phyloP scores from a whole-genome alignment of 2,329 filamentous ascomycete species.

The Knoxdaviesia capensis region DNA sequence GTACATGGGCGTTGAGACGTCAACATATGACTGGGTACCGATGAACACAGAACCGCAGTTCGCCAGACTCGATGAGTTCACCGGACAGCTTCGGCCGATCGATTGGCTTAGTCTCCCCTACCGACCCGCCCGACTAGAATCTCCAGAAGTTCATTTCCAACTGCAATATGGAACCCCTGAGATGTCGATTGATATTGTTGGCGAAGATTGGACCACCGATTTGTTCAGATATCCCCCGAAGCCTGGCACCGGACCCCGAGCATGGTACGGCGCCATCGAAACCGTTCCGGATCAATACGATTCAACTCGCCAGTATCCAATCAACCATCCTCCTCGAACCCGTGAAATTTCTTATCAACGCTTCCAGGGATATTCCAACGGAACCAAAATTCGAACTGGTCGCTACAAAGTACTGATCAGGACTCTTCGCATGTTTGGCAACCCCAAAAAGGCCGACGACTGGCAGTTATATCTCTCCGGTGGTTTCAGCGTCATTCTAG shows the following conservation, averaged over 20 bases:
- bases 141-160: slow-evolving; percentile 7
- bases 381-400: slow-evolving; percentile 3
- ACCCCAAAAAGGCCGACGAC: slow-evolving; percentile 3
- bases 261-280: slow-evolving; percentile 5
- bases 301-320: slow-evolving; percentile 1
- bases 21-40: slow-evolving; percentile 8
- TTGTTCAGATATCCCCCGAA: slow-evolving; percentile 5
- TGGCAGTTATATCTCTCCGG: slow-evolving; percentile 6
- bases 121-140: slow-evolving; percentile 5
- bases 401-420: slow-evolving; percentile 4
- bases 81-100: slow-evolving; percentile 5
- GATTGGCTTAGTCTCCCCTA: slow-evolving; percentile 5
- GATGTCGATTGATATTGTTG: slow-evolving; percentile 7
- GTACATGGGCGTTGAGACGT: slow-evolving; percentile 8
- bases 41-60: slow-evolving; percentile 5
- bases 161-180: slow-evolving; percentile 7
- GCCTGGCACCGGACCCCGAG: slow-evolving; percentile 2
- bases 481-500: slow-evolving; percentile 6
- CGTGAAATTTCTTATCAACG: slow-evolving; percentile 3
- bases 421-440: slow-evolving; percentile 5
- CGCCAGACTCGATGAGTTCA: slow-evolving; percentile 5
- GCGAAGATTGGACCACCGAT: slow-evolving; percentile 4
- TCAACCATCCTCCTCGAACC: slow-evolving; percentile 5
- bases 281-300: neutral
- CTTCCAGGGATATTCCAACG: slow-evolving; percentile 4